These are phyloP conservation scores for Solanum arcanum DNA, from an alignment of 257 asterid genomes.

Conservation along the genomic window DNA sequence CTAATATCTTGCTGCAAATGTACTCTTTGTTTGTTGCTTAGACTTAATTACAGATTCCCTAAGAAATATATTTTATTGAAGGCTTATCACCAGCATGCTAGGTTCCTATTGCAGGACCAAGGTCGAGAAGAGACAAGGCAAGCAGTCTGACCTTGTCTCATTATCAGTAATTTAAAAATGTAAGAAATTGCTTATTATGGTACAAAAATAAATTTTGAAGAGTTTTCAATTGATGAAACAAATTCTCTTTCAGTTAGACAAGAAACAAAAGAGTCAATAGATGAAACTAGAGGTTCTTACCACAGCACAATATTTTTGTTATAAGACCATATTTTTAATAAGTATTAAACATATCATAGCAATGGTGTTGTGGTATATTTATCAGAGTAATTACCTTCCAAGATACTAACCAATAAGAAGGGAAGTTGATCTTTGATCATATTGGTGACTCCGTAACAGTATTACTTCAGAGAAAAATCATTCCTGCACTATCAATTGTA, in stretches of 20 bases:
- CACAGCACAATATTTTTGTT: neutral
- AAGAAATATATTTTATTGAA: neutral
- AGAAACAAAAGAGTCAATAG: neutral
- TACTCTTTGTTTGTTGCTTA: constrained; percentile 3
- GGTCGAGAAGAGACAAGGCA: neutral
- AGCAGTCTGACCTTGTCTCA: neutral
- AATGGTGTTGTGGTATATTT: neutral
- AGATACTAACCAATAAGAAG: neutral
- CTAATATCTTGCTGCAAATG: constrained; percentile 20
- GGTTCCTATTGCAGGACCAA: neutral
- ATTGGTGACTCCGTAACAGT: neutral
- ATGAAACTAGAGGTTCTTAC: neutral
- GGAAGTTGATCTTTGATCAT: neutral
- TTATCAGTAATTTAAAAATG: neutral
- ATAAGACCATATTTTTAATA: neutral
- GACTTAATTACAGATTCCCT: constrained; percentile 20
- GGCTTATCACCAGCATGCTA: neutral
- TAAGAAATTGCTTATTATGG: neutral
- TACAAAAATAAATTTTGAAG: neutral
- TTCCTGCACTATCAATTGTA: constrained; percentile 2
- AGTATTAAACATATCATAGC: neutral
- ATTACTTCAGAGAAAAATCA: neutral
- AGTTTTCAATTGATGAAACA: neutral
- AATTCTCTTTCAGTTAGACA: neutral
- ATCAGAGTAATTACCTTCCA: neutral